A percentile compares a stretch with the other conserved stretches of the same genome.
Evolutionary conservation across 495 filamentous ascomycete species (phyloP).

Genomic region (Penicillium malachiteum): DNA sequence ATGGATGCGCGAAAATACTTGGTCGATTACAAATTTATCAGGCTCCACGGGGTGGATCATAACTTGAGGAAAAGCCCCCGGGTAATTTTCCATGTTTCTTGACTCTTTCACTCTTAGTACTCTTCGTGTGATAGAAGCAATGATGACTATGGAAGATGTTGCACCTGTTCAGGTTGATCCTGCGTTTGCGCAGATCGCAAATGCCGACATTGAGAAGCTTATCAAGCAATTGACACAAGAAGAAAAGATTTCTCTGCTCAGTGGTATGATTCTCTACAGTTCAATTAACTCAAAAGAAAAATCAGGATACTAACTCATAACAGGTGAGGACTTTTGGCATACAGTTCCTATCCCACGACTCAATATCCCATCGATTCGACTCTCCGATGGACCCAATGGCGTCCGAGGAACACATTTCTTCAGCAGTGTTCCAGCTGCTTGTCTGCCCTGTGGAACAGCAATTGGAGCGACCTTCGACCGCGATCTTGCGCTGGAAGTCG

Average conservation of each 20-base stretch:
- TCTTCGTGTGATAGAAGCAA: neutral
- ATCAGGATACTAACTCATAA: no score
- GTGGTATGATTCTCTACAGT: constrained; percentile 4
- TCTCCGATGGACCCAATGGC: constrained; percentile 70
- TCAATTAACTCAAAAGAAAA: no score
- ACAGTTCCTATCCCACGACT: constrained; percentile 62
- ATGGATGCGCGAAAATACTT: no score
- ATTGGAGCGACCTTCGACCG: constrained; percentile 66
- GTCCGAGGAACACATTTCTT: constrained; percentile 29
- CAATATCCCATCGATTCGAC: constrained; percentile 60
- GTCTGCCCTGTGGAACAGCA: constrained; percentile 60
- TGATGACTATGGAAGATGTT: constrained; percentile 3
- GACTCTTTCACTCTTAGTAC: no score
- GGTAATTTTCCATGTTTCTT: no score
- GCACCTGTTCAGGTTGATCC: neutral
- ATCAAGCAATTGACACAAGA: constrained; percentile 51
- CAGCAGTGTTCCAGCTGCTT: constrained; percentile 43
- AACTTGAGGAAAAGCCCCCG: no score
- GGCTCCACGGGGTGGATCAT: no score
- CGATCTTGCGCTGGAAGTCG: constrained; percentile 52
- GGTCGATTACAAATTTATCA: no score
- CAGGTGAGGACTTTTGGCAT: constrained; percentile 69
- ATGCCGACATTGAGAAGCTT: constrained; percentile 16
- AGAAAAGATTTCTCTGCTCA: constrained; percentile 44
- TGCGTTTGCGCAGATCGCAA: constrained; percentile 17